A percentile compares a stretch with the other conserved stretches of the same genome.
These are phyloP conservation scores for Tetrapisispora nanseiensis DNA, from an alignment of 805 yeast species.

Conservation along the genomic window DNA sequence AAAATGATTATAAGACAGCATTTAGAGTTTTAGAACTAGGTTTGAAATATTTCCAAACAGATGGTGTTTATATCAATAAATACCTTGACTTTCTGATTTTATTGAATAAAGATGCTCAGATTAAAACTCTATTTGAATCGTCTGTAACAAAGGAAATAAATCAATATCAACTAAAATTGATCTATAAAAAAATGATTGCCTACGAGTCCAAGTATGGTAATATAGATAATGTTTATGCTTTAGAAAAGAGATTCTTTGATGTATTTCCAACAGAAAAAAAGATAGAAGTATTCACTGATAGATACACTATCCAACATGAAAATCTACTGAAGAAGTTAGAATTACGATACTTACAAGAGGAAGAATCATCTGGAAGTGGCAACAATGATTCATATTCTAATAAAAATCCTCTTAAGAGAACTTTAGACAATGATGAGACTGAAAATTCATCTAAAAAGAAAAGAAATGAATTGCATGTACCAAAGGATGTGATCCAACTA, in stretches of 20 bases:
- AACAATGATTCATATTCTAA: not conserved
- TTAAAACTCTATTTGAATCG: conserved; percentile 75
- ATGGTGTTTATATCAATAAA: conserved; percentile 53
- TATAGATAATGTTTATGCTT: conserved; percentile 50
- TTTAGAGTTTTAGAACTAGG: conserved; percentile 72
- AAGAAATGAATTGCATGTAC: conserved; percentile 11
- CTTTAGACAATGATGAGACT: not conserved
- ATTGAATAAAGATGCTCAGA: conserved; percentile 59
- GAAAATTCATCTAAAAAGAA: conserved; percentile 6
- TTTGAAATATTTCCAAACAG: conserved; percentile 42
- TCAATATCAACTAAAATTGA: conserved; percentile 32
- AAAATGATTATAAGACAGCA: conserved; percentile 60
- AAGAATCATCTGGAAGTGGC: not conserved
- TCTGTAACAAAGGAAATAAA: conserved; percentile 42
- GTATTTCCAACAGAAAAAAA: conserved; percentile 51
- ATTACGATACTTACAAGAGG: conserved; percentile 27
- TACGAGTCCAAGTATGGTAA: conserved; percentile 68
- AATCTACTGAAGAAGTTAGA: conserved; percentile 27
- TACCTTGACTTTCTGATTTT: conserved; percentile 66
- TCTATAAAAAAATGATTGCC: conserved; percentile 50
- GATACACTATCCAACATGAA: conserved; percentile 29
- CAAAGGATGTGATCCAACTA: conserved; percentile 21
- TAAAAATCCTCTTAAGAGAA: conserved; percentile 1
- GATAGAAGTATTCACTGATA: conserved; percentile 30
- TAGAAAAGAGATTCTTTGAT: conserved; percentile 58